phyloP scores from a whole-genome alignment of 2,329 filamentous ascomycete species.

The Proliferodiscus dingleyae region DNA sequence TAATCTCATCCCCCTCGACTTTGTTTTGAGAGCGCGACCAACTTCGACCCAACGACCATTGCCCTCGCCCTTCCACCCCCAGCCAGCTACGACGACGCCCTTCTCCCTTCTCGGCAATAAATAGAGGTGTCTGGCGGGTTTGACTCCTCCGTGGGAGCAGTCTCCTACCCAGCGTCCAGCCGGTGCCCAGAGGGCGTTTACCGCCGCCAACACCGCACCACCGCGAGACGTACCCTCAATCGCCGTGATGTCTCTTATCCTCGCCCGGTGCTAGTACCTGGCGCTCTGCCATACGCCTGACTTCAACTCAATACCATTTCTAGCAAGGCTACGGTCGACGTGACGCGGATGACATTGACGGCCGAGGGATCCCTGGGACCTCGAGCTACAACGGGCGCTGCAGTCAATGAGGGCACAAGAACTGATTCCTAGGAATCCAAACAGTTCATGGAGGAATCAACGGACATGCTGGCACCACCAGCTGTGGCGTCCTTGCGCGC shows the following conservation, averaged over 20 bases:
- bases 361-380: not conserved
- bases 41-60: not conserved
- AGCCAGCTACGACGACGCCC: not conserved
- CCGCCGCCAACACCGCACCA: slow-evolving; percentile 12
- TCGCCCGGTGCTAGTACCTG: slow-evolving; percentile 20
- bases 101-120: not conserved
- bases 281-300: slow-evolving; percentile 16
- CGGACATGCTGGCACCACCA: slow-evolving; percentile 29
- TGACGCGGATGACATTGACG: slow-evolving; percentile 21
- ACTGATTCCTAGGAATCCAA: slow-evolving; percentile 23
- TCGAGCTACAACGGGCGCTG: slow-evolving; percentile 8
- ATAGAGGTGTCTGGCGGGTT: not conserved
- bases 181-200: slow-evolving; percentile 9
- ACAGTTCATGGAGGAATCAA: slow-evolving; percentile 23
- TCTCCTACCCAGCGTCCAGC: slow-evolving; percentile 3
- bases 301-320: slow-evolving; percentile 14
- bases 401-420: slow-evolving; percentile 27
- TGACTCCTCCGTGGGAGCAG: slow-evolving; percentile 2
- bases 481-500: slow-evolving; percentile 28
- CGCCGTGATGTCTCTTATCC: slow-evolving; percentile 24
- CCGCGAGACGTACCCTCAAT: slow-evolving; percentile 28
- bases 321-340: slow-evolving; percentile 14
- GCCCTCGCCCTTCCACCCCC: not conserved
- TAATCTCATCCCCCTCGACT: not conserved
- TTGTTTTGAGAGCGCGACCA: not conserved